A percentile compares a stretch with the other conserved stretches of the same genome.
Evolutionary conservation across 2,329 filamentous ascomycete genomes (phyloP).

Genomic region (Sporothrix brasiliensis): DNA sequence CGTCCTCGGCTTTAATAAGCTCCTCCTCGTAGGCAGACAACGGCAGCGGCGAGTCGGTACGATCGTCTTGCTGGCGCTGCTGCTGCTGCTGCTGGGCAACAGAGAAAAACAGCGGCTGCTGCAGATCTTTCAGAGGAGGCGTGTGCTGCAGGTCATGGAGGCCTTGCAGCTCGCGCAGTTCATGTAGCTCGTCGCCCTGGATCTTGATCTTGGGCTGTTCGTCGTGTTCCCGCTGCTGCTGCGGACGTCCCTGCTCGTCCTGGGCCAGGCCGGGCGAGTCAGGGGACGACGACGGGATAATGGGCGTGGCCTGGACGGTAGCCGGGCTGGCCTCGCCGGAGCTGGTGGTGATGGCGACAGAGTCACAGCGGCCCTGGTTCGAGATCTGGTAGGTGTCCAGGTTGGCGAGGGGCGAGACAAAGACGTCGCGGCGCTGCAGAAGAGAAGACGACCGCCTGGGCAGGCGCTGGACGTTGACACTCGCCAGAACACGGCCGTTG

Average conservation of each 20-base stretch:
- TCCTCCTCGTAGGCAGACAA: neutral
- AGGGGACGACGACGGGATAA: slow-evolving; percentile 1
- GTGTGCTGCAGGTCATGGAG: slow-evolving; percentile 26
- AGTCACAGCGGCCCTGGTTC: slow-evolving; percentile 4
- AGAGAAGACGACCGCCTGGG: slow-evolving; percentile 37
- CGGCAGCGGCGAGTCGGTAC: neutral
- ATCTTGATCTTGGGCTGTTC: slow-evolving; percentile 34
- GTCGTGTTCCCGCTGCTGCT: neutral
- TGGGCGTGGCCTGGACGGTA: slow-evolving; percentile 25
- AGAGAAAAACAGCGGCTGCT: slow-evolving; percentile 1
- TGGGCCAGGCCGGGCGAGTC: slow-evolving; percentile 26
- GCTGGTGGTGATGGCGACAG: slow-evolving; percentile 26
- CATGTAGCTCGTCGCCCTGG: slow-evolving; percentile 27
- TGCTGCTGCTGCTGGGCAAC: neutral
- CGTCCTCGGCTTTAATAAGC: neutral
- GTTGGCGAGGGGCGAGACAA: slow-evolving; percentile 31
- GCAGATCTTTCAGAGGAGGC: slow-evolving; percentile 29
- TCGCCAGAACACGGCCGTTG: slow-evolving; percentile 15
- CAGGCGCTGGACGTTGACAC: slow-evolving; percentile 30
- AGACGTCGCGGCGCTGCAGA: slow-evolving; percentile 34
- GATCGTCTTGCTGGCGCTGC: neutral
- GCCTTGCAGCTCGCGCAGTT: slow-evolving; percentile 29
- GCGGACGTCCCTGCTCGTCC: neutral
- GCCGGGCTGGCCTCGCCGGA: slow-evolving; percentile 34
- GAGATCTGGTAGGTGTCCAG: slow-evolving; percentile 30